phyloP scores from a whole-genome alignment of 208 protist species.

The Leishmania arabica region DNA sequence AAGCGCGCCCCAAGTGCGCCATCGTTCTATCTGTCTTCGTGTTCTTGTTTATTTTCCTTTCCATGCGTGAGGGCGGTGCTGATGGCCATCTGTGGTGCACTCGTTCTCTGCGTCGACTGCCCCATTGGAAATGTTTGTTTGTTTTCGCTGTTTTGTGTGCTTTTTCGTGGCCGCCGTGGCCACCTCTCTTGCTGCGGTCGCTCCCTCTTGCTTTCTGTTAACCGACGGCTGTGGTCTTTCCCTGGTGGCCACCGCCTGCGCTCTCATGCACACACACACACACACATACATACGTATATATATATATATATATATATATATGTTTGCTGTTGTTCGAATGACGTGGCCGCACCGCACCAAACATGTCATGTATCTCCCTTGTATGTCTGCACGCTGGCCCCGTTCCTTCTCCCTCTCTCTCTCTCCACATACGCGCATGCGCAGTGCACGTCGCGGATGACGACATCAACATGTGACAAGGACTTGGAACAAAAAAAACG shows the following conservation, averaged over 20 bases:
- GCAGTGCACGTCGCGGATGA: neutral
- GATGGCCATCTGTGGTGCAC: neutral
- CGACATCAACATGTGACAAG: neutral
- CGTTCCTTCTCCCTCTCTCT: neutral
- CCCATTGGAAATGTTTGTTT: neutral
- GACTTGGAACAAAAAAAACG: too few species aligned
- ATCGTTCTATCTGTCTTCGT: neutral
- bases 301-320: neutral
- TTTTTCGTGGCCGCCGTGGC: too few species aligned
- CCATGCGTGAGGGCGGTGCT: too few species aligned
- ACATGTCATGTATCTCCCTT: neutral
- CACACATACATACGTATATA: neutral
- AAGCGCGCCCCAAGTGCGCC: neutral
- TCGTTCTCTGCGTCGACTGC: neutral
- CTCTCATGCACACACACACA: neutral
- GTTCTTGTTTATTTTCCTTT: neutral
- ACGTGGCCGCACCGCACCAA: neutral
- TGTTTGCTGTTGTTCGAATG: neutral
- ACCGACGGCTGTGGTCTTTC: neutral
- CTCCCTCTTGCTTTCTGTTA: neutral
- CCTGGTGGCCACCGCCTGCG: neutral
- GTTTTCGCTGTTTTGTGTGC: neutral
- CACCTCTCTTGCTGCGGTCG: too few species aligned
- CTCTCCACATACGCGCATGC: neutral
- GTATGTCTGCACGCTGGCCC: neutral